Conservation (phyloP, 2,329 filamentous ascomycete species). For the Pseudogymnoascus sp. region DNA sequence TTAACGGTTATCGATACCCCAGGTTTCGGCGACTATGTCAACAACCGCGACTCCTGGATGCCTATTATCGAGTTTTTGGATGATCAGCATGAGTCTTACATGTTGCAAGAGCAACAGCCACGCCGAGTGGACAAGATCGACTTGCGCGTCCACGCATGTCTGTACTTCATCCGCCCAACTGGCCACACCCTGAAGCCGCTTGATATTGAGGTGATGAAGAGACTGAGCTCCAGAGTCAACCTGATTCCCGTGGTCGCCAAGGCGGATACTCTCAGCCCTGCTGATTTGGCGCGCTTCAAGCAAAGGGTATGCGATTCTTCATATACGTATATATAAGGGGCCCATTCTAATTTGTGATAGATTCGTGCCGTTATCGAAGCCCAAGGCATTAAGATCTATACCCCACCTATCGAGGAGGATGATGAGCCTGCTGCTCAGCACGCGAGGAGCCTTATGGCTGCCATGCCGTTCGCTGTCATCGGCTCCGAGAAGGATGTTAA, state of each 20-base stretch:
- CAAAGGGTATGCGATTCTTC: slow-evolving; percentile 61
- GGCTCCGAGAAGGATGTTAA: slow-evolving; percentile 99
- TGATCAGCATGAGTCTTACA: slow-evolving; percentile 99
- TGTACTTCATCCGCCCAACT: slow-evolving; percentile 98
- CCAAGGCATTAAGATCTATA: slow-evolving; percentile 99
- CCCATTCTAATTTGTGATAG: slow-evolving; percentile 43
- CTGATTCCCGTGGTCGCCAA: slow-evolving; percentile 97
- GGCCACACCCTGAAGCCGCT: slow-evolving; percentile 97
- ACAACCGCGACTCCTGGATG: slow-evolving; percentile 99
- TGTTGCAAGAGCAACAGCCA: slow-evolving; percentile 99
- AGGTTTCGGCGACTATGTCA: slow-evolving; percentile 98
- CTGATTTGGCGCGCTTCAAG: slow-evolving; percentile 91
- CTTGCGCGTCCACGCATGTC: slow-evolving; percentile 92
- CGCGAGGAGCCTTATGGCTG: slow-evolving; percentile 86
- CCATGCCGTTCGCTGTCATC: slow-evolving; percentile 98
- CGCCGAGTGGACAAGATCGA: slow-evolving; percentile 98
- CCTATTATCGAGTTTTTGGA: slow-evolving; percentile 99
- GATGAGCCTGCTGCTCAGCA: slow-evolving; percentile 95
- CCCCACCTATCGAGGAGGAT: slow-evolving; percentile 94
- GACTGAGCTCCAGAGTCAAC: slow-evolving; percentile 95
- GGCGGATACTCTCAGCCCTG: slow-evolving; percentile 92
- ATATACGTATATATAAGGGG: neutral
- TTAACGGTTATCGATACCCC: slow-evolving; percentile 98
- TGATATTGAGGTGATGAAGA: slow-evolving; percentile 99
- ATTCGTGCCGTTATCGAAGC: slow-evolving; percentile 94